Percentiles rank a stretch among this genome's conserved stretches.
Evolutionary conservation across 163 green algal species (phyloP).

Genomic region (Chlorella variabilis): DNA sequence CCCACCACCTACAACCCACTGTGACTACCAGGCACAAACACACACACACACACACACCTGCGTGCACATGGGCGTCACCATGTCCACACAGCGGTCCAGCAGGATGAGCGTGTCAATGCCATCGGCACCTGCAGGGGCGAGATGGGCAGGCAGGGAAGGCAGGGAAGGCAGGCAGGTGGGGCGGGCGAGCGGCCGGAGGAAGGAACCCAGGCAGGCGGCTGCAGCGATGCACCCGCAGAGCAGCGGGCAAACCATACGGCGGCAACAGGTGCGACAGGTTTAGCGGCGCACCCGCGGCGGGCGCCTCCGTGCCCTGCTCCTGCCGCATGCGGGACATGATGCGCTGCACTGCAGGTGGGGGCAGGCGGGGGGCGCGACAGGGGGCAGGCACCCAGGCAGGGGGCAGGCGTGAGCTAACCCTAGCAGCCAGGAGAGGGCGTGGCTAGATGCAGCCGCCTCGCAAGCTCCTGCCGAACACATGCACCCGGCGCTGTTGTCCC

Average conservation of each 20-base stretch:
- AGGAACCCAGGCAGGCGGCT: too few species aligned
- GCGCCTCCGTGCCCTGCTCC: constrained; percentile 59
- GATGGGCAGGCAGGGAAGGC: neutral
- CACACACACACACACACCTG: constrained; percentile 58
- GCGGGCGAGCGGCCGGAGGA: too few species aligned
- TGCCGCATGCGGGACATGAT: constrained; percentile 76
- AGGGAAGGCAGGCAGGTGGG: neutral
- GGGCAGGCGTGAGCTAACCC: too few species aligned
- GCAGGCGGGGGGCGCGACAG: too few species aligned
- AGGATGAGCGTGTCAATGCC: constrained; percentile 80
- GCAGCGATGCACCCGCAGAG: too few species aligned
- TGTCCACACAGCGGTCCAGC: constrained; percentile 88
- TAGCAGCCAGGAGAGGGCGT: too few species aligned
- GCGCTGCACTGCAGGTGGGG: constrained; percentile 70
- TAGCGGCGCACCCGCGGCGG: constrained; percentile 3
- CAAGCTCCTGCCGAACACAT: too few species aligned
- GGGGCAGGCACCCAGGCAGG: neutral
- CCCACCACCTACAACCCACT: too few species aligned
- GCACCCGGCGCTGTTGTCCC: too few species aligned
- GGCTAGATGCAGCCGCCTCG: too few species aligned
- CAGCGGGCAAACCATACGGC: neutral
- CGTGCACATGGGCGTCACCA: constrained; percentile 89
- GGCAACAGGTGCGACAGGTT: too few species aligned
- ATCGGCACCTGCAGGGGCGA: neutral
- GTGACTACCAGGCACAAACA: neutral